A percentile compares a stretch with the other conserved stretches of the same genome.
Evolutionary conservation across 371 early-diverging fungal genomes (phyloP).

Genomic region (Rhizopus stolonifer): DNA sequence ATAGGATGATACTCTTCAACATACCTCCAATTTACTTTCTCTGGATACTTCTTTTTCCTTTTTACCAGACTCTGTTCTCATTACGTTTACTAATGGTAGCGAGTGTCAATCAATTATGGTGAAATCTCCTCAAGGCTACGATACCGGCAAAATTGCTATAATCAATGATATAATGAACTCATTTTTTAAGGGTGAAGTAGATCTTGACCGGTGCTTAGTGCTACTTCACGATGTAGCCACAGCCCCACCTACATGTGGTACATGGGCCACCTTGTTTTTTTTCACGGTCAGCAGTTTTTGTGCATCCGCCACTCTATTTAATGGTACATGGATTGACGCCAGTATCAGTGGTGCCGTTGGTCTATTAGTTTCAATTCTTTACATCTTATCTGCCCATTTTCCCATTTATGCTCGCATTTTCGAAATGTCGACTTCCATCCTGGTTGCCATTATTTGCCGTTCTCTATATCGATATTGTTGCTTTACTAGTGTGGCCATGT

Average conservation of each 20-base stretch:
- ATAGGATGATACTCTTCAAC: slow-evolving; percentile 41
- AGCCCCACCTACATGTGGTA: slow-evolving; percentile 39
- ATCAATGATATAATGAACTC: slow-evolving; percentile 38
- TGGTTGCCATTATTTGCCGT: slow-evolving; percentile 36
- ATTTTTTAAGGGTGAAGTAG: slow-evolving; percentile 21
- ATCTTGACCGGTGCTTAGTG: slow-evolving; percentile 28
- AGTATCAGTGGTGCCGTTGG: slow-evolving; percentile 30
- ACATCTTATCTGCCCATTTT: slow-evolving; percentile 28
- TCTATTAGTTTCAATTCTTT: slow-evolving; percentile 28
- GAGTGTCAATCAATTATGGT: slow-evolving; percentile 38
- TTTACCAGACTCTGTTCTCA: slow-evolving; percentile 41
- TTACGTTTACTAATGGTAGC: slow-evolving; percentile 24
- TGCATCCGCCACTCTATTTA: slow-evolving; percentile 35
- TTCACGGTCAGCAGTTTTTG: slow-evolving; percentile 34
- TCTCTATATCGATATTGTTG: slow-evolving; percentile 37
- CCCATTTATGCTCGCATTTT: slow-evolving; percentile 45
- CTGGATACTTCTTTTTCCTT: slow-evolving; percentile 37
- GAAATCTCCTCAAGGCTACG: slow-evolving; percentile 37
- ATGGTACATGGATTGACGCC: slow-evolving; percentile 45
- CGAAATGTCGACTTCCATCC: slow-evolving; percentile 40
- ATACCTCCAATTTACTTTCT: slow-evolving; percentile 26
- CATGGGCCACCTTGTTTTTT: slow-evolving; percentile 15
- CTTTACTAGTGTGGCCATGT: slow-evolving; percentile 39
- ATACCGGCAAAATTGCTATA: slow-evolving; percentile 40
- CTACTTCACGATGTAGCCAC: slow-evolving; percentile 27